A percentile compares a stretch with the other conserved stretches of the same genome.
phyloP scores from a whole-genome alignment of 345 rosid species.

The Pistacia atlantica region DNA sequence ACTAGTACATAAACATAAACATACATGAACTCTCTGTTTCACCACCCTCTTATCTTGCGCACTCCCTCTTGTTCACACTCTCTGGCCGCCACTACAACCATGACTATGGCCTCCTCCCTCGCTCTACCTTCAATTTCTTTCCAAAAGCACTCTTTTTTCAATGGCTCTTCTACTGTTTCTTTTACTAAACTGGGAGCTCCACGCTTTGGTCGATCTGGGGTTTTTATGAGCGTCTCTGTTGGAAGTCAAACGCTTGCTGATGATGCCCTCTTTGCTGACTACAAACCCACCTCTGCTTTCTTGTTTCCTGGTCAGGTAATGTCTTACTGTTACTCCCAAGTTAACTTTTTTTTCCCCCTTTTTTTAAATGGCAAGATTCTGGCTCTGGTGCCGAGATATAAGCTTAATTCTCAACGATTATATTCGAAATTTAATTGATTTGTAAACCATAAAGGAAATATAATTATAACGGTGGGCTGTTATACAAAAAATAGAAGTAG shows the following conservation, averaged over 20 bases:
- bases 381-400: neutral
- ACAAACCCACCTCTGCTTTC: constrained; percentile 77
- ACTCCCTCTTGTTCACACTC: constrained; percentile 13
- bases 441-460: neutral
- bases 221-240: constrained; percentile 65
- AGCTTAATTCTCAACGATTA: neutral
- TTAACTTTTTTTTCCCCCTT: too few species aligned
- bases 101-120: constrained; percentile 45
- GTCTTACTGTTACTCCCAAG: neutral
- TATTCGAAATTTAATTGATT: neutral
- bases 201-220: constrained; percentile 52
- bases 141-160: constrained; percentile 23
- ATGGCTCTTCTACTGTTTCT: constrained; percentile 11
- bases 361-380: neutral
- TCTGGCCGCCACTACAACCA: constrained; percentile 21
- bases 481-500: too few species aligned
- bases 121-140: constrained; percentile 45
- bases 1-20: neutral
- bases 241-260: constrained; percentile 56
- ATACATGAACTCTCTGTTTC: constrained; percentile 37
- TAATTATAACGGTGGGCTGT: neutral
- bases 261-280: constrained; percentile 71
- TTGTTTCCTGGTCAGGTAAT: constrained; percentile 95
- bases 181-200: constrained; percentile 18
- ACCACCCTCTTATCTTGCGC: constrained; percentile 42